These are phyloP conservation scores for Aspergillus uvarum DNA, from an alignment of 2,329 filamentous ascomycete species.

Conservation along the genomic window DNA sequence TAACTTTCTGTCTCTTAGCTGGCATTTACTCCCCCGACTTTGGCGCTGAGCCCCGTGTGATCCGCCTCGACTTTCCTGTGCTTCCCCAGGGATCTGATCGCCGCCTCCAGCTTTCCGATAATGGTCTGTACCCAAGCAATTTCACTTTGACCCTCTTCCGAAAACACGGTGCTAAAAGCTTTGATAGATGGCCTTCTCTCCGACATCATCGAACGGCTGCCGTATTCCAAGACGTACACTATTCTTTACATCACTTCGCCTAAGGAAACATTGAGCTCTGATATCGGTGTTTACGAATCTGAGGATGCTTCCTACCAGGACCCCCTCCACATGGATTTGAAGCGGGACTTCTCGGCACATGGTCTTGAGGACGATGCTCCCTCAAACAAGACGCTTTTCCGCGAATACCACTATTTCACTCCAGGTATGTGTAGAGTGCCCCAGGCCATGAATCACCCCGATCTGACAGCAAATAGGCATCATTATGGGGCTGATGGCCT, in stretches of 20 bases:
- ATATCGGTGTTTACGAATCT: conserved; percentile 59
- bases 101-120: conserved; percentile 41
- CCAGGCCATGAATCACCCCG: not conserved
- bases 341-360: conserved; percentile 56
- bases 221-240: conserved; percentile 62
- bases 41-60: conserved; percentile 41
- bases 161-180: conserved; percentile 6
- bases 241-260: conserved; percentile 73
- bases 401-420: conserved; percentile 92
- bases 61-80: conserved; percentile 48
- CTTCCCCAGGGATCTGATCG: conserved; percentile 39
- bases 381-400: conserved; percentile 58
- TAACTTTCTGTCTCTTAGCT: conserved; percentile 30
- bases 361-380: conserved; percentile 39
- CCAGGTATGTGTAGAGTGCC: conserved; percentile 58
- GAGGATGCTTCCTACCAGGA: conserved; percentile 56
- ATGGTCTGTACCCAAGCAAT: conserved; percentile 39
- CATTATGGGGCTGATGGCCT: conserved; percentile 78
- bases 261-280: conserved; percentile 34
- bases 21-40: conserved; percentile 41
- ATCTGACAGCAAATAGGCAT: conserved; percentile 58
- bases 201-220: conserved; percentile 49
- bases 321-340: conserved; percentile 69
- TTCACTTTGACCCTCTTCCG: not conserved
- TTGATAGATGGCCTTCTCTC: conserved; percentile 48